These are phyloP conservation scores for Patellifolia procumbens DNA, from an alignment of 179 eudicot genomes.

Conservation along the genomic window DNA sequence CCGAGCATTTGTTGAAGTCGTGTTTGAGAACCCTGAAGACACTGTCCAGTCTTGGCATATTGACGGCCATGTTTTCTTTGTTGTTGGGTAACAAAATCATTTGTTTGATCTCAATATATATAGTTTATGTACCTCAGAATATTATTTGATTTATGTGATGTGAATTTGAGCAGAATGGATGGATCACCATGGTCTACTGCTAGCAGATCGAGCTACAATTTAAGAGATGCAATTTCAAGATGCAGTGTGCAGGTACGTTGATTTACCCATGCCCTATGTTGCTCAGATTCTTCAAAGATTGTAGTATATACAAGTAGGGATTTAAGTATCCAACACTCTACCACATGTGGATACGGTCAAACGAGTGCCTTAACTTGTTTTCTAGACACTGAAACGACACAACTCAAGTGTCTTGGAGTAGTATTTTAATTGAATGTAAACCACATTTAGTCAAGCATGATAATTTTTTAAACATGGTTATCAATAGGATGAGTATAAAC, in stretches of 20 bases:
- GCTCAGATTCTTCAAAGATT: too few relatives aligned
- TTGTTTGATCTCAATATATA: not conserved
- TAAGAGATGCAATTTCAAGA: conserved; percentile 77
- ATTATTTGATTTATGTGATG: not conserved
- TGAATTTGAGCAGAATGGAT: conserved; percentile 56
- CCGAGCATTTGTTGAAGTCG: conserved; percentile 38
- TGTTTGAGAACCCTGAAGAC: conserved; percentile 42
- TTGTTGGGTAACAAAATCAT: conserved; percentile 34
- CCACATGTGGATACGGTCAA: too few relatives aligned
- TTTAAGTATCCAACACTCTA: too few relatives aligned
- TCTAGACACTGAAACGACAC: too few relatives aligned
- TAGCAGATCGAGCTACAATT: conserved; percentile 64
- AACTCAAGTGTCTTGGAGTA: too few relatives aligned
- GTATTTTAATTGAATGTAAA: too few relatives aligned
- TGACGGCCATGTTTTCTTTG: conserved; percentile 39
- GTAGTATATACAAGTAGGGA: too few relatives aligned
- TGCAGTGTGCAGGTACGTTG: conserved; percentile 73
- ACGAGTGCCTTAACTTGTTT: too few relatives aligned
- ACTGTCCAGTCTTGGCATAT: conserved; percentile 41
- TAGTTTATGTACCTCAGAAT: not conserved
- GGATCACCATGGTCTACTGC: conserved; percentile 75
- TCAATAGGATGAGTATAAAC: too few relatives aligned
- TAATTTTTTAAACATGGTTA: too few relatives aligned
- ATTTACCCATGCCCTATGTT: not conserved
- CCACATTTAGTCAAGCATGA: too few relatives aligned